Base-by-base conservation (phyloP, 257 asterid species). In the Anisodus tanguticus region DNA sequence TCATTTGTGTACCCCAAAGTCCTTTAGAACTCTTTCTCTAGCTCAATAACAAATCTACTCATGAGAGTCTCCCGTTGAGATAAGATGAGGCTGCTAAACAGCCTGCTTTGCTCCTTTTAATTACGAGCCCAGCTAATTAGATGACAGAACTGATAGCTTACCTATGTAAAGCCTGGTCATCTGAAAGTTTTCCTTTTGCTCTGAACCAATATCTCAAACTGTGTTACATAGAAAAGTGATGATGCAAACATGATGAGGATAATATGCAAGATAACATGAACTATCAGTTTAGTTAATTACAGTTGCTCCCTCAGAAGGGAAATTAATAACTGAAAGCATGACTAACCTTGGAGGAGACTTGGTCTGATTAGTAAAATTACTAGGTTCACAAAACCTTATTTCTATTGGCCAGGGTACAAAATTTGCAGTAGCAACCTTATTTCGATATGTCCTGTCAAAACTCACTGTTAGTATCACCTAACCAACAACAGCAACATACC, bases 201-300 rank as follows among this genome's bases (percentile, higher is more conserved):
- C 98, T 94, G 84, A 96, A 94, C 99, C 99, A 96, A 91, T 90
- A 96, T 84, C 86, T 91, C 88, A 96, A 89, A 89, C 99, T 96
- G 98, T 86, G 89, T 19, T 35, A 71, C 47, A 49, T 1, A 60
- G 45, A 59, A 39, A 66, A 45, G 47, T 66, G 53, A 59, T 19
- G 76, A 8, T 53, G 15, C 81, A 76, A 76, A 49, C 63, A 51
- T 26, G 47, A 76, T 49, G 45, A 76, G 62, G 63, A 76, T 51
- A 76, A 45, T 76, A 84, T 8, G 87, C 80, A 47, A 19, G 80
- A 58, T 45, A 19, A 72, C 60, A 76, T 51, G 47, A 3, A 51
- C 63, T 76, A 39, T 51, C 37, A 51, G 47, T 76, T 76, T 26
- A 37, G 63, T 76, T 76, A 76, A 76, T 76, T 26, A 76, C 13